These are phyloP conservation scores for Solanum corneliomulleri DNA, from an alignment of 257 asterid genomes.

Conservation along the genomic window DNA sequence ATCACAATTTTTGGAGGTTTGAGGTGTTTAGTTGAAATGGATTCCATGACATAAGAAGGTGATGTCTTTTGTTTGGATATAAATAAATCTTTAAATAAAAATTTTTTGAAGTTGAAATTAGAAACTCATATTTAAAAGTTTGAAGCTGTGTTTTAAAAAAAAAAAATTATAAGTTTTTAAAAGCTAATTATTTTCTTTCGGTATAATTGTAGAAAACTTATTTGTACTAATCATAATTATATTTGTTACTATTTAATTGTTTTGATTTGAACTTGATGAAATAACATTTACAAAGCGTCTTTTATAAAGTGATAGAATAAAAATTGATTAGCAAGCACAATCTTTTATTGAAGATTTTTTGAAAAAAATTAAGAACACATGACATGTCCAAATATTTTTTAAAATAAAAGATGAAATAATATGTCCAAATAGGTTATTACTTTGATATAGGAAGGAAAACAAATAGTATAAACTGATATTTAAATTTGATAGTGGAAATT, in stretches of 20 bases:
- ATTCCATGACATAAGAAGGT: background rate
- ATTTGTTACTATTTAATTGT: background rate
- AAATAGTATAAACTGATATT: background rate
- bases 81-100: background rate
- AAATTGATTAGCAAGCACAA: background rate
- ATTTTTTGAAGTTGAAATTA: background rate
- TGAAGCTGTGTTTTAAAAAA: background rate
- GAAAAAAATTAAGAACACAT: no score
- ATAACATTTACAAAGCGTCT: background rate
- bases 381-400: no score
- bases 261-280: background rate
- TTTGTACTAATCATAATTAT: background rate
- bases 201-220: background rate
- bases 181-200: background rate
- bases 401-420: background rate
- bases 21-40: background rate
- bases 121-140: background rate
- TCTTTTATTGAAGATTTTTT: background rate
- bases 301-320: background rate
- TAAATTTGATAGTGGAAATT: background rate
- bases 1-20: background rate
- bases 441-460: background rate
- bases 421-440: background rate
- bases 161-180: background rate
- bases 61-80: background rate